These are phyloP conservation scores for Pleurotus citrinopileatus DNA, from an alignment of 768 basidiomycete species.

Conservation along the genomic window DNA sequence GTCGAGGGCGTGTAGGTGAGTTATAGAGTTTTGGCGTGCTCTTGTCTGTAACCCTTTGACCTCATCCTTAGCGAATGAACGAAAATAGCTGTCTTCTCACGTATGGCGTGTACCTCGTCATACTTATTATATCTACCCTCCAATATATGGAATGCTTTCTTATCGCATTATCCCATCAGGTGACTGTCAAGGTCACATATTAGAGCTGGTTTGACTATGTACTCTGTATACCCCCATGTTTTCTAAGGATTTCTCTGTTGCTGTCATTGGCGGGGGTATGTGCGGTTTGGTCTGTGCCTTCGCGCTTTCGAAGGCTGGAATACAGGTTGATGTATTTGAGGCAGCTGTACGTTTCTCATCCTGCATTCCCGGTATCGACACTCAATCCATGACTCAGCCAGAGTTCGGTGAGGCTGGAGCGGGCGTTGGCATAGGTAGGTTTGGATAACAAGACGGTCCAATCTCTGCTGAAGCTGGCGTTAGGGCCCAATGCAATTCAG, in stretches of 20 bases:
- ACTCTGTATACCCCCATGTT: background rate
- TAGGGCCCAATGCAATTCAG: conserved; percentile 49
- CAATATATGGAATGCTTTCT: too few species aligned
- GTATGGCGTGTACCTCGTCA: too few species aligned
- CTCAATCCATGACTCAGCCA: conserved; percentile 24
- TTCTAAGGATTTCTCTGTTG: conserved; percentile 43
- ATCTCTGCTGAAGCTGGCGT: background rate
- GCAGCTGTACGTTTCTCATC: conserved; percentile 38
- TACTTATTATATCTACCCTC: too few species aligned
- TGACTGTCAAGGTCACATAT: too few species aligned
- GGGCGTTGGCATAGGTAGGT: conserved; percentile 50
- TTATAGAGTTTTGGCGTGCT: background rate
- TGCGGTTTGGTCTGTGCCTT: conserved; percentile 49
- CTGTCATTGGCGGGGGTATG: conserved; percentile 56
- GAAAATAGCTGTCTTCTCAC: background rate
- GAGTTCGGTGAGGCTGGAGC: conserved; percentile 53
- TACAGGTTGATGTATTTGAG: conserved; percentile 50
- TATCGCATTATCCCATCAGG: too few species aligned
- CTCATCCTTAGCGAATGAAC: too few species aligned
- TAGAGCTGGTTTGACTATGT: too few species aligned
- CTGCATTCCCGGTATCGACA: conserved; percentile 1
- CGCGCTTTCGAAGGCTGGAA: conserved; percentile 37
- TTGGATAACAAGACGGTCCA: background rate
- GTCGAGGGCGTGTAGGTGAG: background rate
- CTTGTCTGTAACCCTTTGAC: too few species aligned